Evolutionary conservation across 208 protist species (phyloP).

Genomic region (Phytomonas francai): DNA sequence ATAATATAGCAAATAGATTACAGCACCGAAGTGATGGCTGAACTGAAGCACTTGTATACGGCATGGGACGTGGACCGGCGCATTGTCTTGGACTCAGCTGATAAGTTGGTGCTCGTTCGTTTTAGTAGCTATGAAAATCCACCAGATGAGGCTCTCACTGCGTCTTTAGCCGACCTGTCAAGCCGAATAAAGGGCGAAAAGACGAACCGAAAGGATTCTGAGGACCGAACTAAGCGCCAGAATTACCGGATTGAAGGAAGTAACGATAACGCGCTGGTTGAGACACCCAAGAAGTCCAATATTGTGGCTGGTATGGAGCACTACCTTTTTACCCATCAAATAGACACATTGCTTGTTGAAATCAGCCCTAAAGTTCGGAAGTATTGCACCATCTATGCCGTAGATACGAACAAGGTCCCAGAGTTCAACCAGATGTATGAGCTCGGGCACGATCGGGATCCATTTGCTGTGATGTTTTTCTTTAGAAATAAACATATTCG

Average conservation of each 20-base stretch:
- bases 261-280: neutral
- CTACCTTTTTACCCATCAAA: slow-evolving; percentile 55
- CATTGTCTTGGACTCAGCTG: slow-evolving; percentile 74
- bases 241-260: neutral
- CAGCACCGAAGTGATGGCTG: slow-evolving; percentile 17
- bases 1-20: neutral
- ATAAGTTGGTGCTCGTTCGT: slow-evolving; percentile 71
- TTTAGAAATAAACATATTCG: slow-evolving; percentile 99
- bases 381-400: slow-evolving; percentile 71
- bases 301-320: slow-evolving; percentile 29
- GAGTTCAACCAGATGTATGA: slow-evolving; percentile 99
- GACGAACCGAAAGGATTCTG: neutral
- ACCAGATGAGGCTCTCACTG: slow-evolving; percentile 47
- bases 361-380: slow-evolving; percentile 76
- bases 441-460: slow-evolving; percentile 93
- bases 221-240: neutral
- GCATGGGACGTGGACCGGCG: slow-evolving; percentile 83
- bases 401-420: slow-evolving; percentile 85
- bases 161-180: slow-evolving; percentile 85
- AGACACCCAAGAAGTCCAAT: slow-evolving; percentile 1
- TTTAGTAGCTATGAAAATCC: slow-evolving; percentile 58
- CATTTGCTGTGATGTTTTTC: slow-evolving; percentile 99
- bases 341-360: slow-evolving; percentile 56
- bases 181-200: neutral
- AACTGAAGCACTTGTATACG: slow-evolving; percentile 38